Evolutionary conservation across 768 basidiomycete genomes (phyloP), one percentile per base, ranked within the genome.

Genomic region (Kwoniella dendrophila): DNA sequence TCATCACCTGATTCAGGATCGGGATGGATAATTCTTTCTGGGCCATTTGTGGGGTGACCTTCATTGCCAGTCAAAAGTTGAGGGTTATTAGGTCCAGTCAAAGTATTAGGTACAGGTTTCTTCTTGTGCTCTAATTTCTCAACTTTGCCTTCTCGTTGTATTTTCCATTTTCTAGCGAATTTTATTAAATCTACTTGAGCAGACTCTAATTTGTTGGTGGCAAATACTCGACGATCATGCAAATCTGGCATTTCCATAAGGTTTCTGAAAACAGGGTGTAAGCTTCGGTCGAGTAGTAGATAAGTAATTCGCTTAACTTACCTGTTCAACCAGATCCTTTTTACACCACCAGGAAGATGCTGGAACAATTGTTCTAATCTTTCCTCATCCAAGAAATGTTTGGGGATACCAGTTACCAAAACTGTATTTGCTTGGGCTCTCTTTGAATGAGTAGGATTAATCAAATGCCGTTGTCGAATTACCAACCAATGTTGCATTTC

Each of bases 241-340:
- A 90, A 73, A 41, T 88, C 87, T 0, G 93, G 93, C 52, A 99
- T 83, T 10, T 91, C 88, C 76, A 90, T 90, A 29, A 97, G 82
- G 72, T 97, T 85, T 50, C 90, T 88, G 64, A 38, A 30, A 2
- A 43, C 22, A 45, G 16, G 5, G 2, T 11, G 27, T 44, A 2
- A 22, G 26, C 18, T 27, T 26, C 12, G 24, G 33, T 27, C 11
- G 24, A 8, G 12, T 10, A 20, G 6, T 2, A 27, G 1, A 3
- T 3, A 5, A 30, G 4, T 27, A 45, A 8, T 27, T 14, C 41
- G 27, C 24, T 22, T 24, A 10, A 59, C 84, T 41, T 59, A 87
- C 87, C 90, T 84, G 77, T 93, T 95, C 38, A 98, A 83, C 93
- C 95, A 99, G 36, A 99, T 86, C 66, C 86, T 85, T 74, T 87